A percentile compares a stretch with the other conserved stretches of the same genome.
Evolutionary conservation across 192 early-diverging fungal species (phyloP).

Genomic region (Spinellus fusiger): DNA sequence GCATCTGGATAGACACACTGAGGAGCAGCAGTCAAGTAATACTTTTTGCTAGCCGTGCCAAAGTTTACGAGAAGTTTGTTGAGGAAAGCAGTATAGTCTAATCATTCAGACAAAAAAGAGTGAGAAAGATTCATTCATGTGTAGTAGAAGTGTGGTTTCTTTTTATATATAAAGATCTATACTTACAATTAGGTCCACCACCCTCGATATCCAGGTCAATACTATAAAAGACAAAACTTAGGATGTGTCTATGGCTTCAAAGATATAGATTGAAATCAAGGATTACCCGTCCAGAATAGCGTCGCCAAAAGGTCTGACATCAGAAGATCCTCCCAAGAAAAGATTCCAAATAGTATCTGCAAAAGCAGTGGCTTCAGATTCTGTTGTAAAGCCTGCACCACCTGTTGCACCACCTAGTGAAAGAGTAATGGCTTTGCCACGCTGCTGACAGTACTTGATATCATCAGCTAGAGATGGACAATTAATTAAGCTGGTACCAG

Average conservation of each 20-base stretch:
- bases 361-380: constrained; percentile 37
- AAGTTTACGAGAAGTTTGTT: constrained; percentile 43
- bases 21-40: constrained; percentile 55
- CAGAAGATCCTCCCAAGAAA: constrained; percentile 53
- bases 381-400: constrained; percentile 42
- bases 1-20: constrained; percentile 63
- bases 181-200: constrained; percentile 41
- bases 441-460: constrained; percentile 60
- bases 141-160: background rate
- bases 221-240: constrained; percentile 10
- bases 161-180: background rate
- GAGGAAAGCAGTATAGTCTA: constrained; percentile 49
- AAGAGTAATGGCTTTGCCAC: constrained; percentile 55
- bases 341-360: constrained; percentile 54
- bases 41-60: constrained; percentile 38
- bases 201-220: constrained; percentile 60
- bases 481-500: constrained; percentile 45
- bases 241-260: background rate
- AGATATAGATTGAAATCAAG: background rate
- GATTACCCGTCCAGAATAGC: constrained; percentile 51
- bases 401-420: constrained; percentile 66
- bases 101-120: background rate
- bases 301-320: constrained; percentile 51
- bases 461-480: constrained; percentile 51
- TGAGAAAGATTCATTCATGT: background rate